Percentiles rank a stretch among this genome's conserved stretches.
phyloP scores from a whole-genome alignment of 108 stramenopile species.

The Cyclotella choctawhatcheeana region DNA sequence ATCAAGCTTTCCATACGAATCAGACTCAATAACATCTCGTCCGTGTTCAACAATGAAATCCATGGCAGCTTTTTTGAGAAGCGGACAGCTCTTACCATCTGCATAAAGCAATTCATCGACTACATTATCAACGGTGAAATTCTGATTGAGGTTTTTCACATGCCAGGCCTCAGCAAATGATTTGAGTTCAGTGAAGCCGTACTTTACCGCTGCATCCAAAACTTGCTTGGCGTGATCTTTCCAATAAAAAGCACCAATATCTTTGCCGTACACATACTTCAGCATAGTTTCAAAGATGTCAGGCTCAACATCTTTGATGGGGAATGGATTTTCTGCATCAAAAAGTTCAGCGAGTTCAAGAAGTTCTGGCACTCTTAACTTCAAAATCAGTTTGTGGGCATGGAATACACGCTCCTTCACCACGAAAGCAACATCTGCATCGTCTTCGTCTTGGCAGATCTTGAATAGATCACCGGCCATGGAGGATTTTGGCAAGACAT shows the following conservation, averaged over 20 bases:
- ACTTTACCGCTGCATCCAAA: constrained; percentile 21
- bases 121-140: constrained; percentile 4
- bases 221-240: constrained; percentile 6
- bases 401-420: background rate
- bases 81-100: no score
- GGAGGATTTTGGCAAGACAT: no score
- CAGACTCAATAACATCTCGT: background rate
- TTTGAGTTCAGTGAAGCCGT: constrained; percentile 10
- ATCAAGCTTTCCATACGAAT: background rate
- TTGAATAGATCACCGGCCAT: background rate
- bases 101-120: background rate
- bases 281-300: constrained; percentile 15
- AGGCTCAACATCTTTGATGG: constrained; percentile 23
- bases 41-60: constrained; percentile 21
- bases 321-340: constrained; percentile 4
- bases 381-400: background rate
- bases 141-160: background rate
- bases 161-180: constrained; percentile 12
- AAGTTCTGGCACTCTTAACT: no score
- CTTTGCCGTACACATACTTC: constrained; percentile 17
- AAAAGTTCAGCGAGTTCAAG: no score
- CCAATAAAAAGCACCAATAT: background rate
- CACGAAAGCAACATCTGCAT: background rate
- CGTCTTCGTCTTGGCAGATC: background rate
- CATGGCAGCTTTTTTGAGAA: constrained; percentile 17